Base-by-base conservation (phyloP, 2,329 filamentous ascomycete species). In the Neonectria sp. region DNA sequence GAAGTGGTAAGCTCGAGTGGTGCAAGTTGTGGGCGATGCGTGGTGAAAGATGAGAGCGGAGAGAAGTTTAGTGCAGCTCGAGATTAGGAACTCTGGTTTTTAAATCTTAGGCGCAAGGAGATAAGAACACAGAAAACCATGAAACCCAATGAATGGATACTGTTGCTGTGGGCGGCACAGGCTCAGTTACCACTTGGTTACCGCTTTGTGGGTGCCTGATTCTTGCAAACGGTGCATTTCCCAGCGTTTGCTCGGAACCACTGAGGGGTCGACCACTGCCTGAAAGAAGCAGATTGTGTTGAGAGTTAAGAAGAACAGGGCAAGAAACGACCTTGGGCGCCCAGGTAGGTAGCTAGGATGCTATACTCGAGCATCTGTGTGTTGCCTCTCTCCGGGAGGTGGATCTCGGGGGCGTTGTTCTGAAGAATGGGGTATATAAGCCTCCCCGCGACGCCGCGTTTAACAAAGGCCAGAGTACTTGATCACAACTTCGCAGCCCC, bases 51-150 rank as follows among this genome's bases (percentile, higher is more conserved):
- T 35, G 31, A 31, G 29, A 15, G 40, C 35, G 29, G 56, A 33
- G 45, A 29, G 43, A 59, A 59, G 27, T 46, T 59, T 25, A 17
- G 27, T 24, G 40, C 25, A 59, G 43, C 56, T 59, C 27, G 13
- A 3, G 21, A 35, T 24, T 13, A n/a, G 29, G 21, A 53, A 35
- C 4, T 12, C 21, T 35, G 11, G n/a, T 9, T 53, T 53, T 35
- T 53, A 15, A 53, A 35, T 35, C 17, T 12, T 13, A 35, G 29
- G 29, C n/a, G 12, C 17, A 4, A 53, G 21, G 3, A 35, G 51
- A 53, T 53, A 35, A 53, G 29, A 33, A 15, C n/a, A 33, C 51
- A n/a, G 51, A 24, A 17, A 21, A 24, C 33, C 33, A 21, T 3
- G 7, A 35, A 24, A 12, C 15, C 15, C n/a, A 15, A 12, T 35